phyloP scores from a whole-genome alignment of 768 basidiomycete genomes.

The Cytidiella melzeri region DNA sequence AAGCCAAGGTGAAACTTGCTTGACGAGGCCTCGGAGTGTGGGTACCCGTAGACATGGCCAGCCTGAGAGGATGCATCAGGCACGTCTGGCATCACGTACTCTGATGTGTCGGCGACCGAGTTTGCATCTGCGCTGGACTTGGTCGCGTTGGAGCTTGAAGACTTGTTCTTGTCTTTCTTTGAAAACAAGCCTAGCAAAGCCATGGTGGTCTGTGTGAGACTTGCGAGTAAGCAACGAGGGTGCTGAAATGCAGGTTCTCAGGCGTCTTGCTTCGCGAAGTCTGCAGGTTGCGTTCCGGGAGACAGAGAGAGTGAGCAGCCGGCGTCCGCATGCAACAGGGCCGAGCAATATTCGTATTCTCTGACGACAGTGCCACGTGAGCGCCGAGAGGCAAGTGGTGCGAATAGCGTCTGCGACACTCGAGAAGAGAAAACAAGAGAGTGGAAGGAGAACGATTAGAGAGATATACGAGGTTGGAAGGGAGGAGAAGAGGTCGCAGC shows the following conservation, averaged over 20 bases:
- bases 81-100: slow-evolving; percentile 10
- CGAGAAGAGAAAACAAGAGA: background rate
- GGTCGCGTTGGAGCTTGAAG: slow-evolving; percentile 9
- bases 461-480: background rate
- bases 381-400: slow-evolving; percentile 3
- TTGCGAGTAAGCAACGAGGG: slow-evolving; percentile 5
- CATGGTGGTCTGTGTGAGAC: slow-evolving; percentile 16
- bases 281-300: background rate
- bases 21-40: slow-evolving; percentile 26
- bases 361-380: slow-evolving; percentile 15
- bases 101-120: slow-evolving; percentile 6
- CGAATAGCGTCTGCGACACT: background rate
- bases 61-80: slow-evolving; percentile 6
- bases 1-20: slow-evolving; percentile 43
- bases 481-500: too few species aligned
- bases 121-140: slow-evolving; percentile 13
- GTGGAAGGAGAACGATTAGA: background rate
- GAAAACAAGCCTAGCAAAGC: slow-evolving; percentile 24
- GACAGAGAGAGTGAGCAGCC: slow-evolving; percentile 3
- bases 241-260: slow-evolving; percentile 6
- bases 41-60: slow-evolving; percentile 9
- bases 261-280: slow-evolving; percentile 11
- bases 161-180: slow-evolving; percentile 23
- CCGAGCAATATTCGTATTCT: too few species aligned
- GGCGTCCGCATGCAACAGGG: too few species aligned